Conservation (phyloP, 139 green algal genomes). For the Pycnococcus provasolii region DNA sequence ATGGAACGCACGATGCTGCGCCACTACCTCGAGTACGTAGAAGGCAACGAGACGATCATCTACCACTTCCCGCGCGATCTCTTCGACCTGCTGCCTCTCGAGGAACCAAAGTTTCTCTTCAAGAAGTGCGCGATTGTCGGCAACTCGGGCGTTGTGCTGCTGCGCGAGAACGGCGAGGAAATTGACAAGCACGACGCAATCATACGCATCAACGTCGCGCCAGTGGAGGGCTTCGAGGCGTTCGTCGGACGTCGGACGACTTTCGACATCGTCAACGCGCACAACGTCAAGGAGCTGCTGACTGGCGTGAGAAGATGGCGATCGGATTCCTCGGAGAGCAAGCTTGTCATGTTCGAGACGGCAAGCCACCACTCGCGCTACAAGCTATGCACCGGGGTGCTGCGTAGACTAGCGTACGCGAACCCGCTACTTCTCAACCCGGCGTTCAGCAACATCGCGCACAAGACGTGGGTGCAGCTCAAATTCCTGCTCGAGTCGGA, state of each 20-base stretch:
- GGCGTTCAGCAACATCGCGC: constrained; percentile 2
- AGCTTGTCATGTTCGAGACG: constrained; percentile 24
- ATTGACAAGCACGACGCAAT: constrained; percentile 25
- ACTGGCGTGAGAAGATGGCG: neutral
- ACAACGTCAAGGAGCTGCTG: constrained; percentile 26
- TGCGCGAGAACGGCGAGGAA: constrained; percentile 17
- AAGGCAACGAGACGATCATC: constrained; percentile 4
- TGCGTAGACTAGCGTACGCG: neutral
- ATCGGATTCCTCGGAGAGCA: neutral
- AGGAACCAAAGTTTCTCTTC: constrained; percentile 16
- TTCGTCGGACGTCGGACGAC: constrained; percentile 21
- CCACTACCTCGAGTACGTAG: constrained; percentile 10
- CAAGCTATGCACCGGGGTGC: constrained; percentile 7
- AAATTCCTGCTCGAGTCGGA: constrained; percentile 13
- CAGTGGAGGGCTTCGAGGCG: constrained; percentile 19
- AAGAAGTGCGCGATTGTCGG: constrained; percentile 20
- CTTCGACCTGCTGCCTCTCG: constrained; percentile 13
- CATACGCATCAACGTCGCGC: constrained; percentile 23
- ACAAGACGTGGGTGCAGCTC: constrained; percentile 21
- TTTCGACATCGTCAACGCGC: constrained; percentile 26
- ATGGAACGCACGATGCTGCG: neutral
- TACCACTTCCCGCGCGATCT: constrained; percentile 16
- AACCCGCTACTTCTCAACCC: constrained; percentile 26
- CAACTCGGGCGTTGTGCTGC: constrained; percentile 15
- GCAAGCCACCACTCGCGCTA: constrained; percentile 7